phyloP scores from a whole-genome alignment of 805 yeast species.

The Metschnikowia dekortorum region DNA sequence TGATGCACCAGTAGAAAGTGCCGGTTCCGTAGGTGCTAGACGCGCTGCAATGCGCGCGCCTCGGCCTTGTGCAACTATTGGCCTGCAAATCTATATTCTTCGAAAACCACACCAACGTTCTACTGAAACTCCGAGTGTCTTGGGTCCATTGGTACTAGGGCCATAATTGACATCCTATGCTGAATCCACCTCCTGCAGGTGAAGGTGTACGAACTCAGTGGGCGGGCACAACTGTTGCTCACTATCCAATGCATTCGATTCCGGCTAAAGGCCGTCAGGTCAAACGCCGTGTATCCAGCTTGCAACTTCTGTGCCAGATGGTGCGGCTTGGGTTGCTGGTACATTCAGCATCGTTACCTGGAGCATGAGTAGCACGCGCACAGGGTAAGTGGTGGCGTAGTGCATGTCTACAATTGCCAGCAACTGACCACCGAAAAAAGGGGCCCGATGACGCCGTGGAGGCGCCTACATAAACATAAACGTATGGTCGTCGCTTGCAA shows the following conservation, averaged over 20 bases:
- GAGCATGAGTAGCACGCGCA: conserved; percentile 1
- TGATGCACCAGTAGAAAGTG: not conserved
- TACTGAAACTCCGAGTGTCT: not conserved
- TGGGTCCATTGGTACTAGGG: not conserved
- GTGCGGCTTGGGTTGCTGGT: not conserved
- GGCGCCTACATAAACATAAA: not conserved
- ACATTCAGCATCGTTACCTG: not conserved
- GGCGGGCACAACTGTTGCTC: too few species aligned
- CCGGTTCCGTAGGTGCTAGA: not conserved
- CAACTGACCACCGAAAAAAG: not conserved
- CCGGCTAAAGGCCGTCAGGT: not conserved
- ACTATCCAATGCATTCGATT: too few species aligned
- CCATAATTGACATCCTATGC: too few species aligned
- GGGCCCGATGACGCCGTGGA: not conserved
- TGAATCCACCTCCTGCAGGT: too few species aligned
- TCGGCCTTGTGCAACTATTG: not conserved
- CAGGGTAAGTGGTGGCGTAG: not conserved
- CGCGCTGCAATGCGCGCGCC: conserved; percentile 1
- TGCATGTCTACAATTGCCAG: not conserved
- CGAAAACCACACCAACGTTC: not conserved
- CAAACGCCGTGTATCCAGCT: not conserved
- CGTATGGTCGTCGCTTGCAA: not conserved
- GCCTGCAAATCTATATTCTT: not conserved
- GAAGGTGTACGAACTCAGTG: too few species aligned
- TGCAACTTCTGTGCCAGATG: not conserved